Conservation (phyloP, 352 stramenopile genomes). For the Phytophthora pinifolia region DNA sequence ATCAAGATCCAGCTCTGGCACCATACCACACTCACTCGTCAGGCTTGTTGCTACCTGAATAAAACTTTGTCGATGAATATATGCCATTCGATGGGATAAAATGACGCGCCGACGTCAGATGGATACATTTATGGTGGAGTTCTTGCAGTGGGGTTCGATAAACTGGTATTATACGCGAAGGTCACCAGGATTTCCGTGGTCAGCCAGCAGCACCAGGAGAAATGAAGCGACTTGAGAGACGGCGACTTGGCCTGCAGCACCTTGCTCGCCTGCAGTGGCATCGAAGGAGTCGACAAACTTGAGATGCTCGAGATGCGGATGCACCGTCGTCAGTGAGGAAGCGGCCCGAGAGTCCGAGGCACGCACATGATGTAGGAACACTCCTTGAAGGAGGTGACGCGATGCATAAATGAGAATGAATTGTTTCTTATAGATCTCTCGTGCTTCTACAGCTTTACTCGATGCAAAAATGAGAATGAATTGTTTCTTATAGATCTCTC, state of each 20-base stretch:
- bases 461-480: no score
- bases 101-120: constrained; percentile 23
- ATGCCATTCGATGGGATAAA: constrained; percentile 13
- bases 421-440: no score
- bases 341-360: constrained; percentile 47
- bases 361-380: no score
- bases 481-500: no score
- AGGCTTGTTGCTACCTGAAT: no score
- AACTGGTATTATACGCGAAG: constrained; percentile 73
- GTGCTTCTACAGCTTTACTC: no score
- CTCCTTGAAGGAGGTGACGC: no score
- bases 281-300: constrained; percentile 79
- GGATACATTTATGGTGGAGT: constrained; percentile 37
- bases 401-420: no score
- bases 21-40: no score
- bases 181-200: constrained; percentile 73
- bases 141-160: constrained; percentile 50
- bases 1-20: no score
- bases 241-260: constrained; percentile 44
- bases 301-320: constrained; percentile 58
- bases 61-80: not conserved
- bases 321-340: constrained; percentile 49
- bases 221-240: constrained; percentile 59
- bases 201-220: constrained; percentile 85
- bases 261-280: constrained; percentile 36